Evolutionary conservation across 192 early-diverging fungal genomes (phyloP).

Genomic region (Podila epigama): DNA sequence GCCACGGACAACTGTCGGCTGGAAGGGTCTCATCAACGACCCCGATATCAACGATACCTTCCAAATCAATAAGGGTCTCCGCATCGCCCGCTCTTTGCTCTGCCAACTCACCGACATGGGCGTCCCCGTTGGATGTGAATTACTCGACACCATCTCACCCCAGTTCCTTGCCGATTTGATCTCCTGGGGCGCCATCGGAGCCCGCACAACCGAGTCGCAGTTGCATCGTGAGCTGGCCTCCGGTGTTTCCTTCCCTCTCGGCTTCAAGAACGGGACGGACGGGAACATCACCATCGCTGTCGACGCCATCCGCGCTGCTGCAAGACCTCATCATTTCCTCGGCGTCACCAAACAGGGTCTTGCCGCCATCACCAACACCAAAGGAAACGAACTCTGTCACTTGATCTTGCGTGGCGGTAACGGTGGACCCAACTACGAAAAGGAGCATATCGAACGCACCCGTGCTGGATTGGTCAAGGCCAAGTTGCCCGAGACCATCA

Average conservation of each 20-base stretch:
- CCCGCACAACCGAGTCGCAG: slow-evolving; percentile 95
- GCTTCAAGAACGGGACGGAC: slow-evolving; percentile 98
- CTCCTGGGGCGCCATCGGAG: slow-evolving; percentile 98
- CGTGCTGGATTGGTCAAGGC: slow-evolving; percentile 69
- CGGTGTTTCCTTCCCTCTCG: slow-evolving; percentile 95
- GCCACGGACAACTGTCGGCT: slow-evolving; percentile 94
- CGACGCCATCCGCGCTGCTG: slow-evolving; percentile 76
- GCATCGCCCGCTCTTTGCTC: slow-evolving; percentile 82
- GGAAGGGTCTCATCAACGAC: slow-evolving; percentile 88
- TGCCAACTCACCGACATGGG: slow-evolving; percentile 82
- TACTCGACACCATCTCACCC: slow-evolving; percentile 95
- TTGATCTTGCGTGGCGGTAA: slow-evolving; percentile 92
- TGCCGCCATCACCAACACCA: slow-evolving; percentile 87
- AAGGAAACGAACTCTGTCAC: slow-evolving; percentile 85
- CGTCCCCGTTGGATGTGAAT: slow-evolving; percentile 87
- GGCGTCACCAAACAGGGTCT: slow-evolving; percentile 95
- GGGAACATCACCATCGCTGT: slow-evolving; percentile 82
- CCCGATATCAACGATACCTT: slow-evolving; percentile 81
- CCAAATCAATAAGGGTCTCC: slow-evolving; percentile 96
- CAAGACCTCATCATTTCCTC: slow-evolving; percentile 88
- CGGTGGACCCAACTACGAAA: slow-evolving; percentile 87
- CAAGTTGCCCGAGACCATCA: slow-evolving; percentile 72
- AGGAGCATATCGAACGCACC: slow-evolving; percentile 63
- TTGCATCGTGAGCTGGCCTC: slow-evolving; percentile 94
- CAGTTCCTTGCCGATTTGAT: slow-evolving; percentile 94